phyloP scores from a whole-genome alignment of 179 eudicot species.

The Corrigiola litoralis region DNA sequence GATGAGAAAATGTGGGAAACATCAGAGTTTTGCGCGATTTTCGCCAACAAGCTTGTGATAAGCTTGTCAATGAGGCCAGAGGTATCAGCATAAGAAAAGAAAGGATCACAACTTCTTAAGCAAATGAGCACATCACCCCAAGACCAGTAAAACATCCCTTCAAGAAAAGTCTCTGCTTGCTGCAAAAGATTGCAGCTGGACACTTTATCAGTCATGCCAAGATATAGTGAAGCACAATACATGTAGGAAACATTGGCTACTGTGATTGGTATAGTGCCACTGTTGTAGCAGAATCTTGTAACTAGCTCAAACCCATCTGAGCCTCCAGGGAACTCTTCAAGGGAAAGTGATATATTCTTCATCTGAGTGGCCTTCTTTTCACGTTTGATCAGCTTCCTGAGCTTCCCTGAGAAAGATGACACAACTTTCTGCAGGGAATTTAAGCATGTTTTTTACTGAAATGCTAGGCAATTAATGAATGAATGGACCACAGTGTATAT shows the following conservation, averaged over 20 bases:
- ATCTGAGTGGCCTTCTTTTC: constrained; percentile 38
- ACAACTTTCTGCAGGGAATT: constrained; percentile 41
- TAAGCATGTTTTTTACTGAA: not conserved
- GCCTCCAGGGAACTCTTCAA: constrained; percentile 67
- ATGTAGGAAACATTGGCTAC: constrained; percentile 44
- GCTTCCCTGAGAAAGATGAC: constrained; percentile 45
- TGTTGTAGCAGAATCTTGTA: constrained; percentile 65
- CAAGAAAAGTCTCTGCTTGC: constrained; percentile 50
- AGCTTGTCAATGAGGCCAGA: constrained; percentile 54
- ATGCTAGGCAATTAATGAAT: not conserved
- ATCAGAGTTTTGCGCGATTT: constrained; percentile 65
- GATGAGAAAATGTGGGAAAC: constrained; percentile 30
- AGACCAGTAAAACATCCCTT: constrained; percentile 60
- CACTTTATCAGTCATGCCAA: constrained; percentile 43
- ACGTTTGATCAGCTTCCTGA: constrained; percentile 47
- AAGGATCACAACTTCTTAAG: constrained; percentile 39
- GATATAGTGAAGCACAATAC: constrained; percentile 51
- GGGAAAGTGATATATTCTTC: constrained; percentile 23
- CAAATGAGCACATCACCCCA: constrained; percentile 48
- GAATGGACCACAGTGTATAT: not conserved
- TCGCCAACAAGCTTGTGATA: constrained; percentile 45
- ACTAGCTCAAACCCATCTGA: constrained; percentile 59
- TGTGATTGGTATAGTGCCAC: constrained; percentile 39
- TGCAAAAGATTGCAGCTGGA: constrained; percentile 39
- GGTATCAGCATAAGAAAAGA: constrained; percentile 43